These are phyloP conservation scores for Dendrobium officinale DNA, from an alignment of 106 monocot genomes.

Conservation along the genomic window DNA sequence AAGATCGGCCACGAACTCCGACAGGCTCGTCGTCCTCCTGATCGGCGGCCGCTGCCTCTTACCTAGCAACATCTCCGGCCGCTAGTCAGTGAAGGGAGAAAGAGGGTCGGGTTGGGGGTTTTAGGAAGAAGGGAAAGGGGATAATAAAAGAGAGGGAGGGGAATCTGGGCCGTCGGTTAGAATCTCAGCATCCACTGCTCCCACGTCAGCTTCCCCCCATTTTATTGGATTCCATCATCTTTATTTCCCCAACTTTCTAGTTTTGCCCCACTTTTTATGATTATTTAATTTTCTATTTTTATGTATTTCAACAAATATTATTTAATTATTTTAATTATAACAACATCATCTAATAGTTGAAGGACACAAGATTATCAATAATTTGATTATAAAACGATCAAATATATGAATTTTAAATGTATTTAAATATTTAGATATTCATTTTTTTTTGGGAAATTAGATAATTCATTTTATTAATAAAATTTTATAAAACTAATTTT, in stretches of 20 bases:
- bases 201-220: conserved; percentile 1
- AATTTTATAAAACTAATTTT: no score
- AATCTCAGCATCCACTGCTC: neutral
- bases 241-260: neutral
- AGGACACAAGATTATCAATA: no score
- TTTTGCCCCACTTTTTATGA: no score
- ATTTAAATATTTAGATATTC: no score
- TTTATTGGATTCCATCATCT: conserved; percentile 2
- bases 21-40: conserved; percentile 19
- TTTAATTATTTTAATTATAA: no score
- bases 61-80: conserved; percentile 10
- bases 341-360: no score
- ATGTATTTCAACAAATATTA: no score
- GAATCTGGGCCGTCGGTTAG: conserved; percentile 9
- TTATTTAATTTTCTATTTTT: neutral
- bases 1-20: conserved; percentile 13
- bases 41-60: conserved; percentile 20
- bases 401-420: no score
- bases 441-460: no score
- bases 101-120: neutral
- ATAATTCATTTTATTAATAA: no score
- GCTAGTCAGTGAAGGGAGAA: neutral
- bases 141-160: neutral
- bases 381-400: no score
- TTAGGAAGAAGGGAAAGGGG: neutral